Conservation (phyloP, 371 early-diverging fungal genomes). For the Blyttiomyces sp. region DNA sequence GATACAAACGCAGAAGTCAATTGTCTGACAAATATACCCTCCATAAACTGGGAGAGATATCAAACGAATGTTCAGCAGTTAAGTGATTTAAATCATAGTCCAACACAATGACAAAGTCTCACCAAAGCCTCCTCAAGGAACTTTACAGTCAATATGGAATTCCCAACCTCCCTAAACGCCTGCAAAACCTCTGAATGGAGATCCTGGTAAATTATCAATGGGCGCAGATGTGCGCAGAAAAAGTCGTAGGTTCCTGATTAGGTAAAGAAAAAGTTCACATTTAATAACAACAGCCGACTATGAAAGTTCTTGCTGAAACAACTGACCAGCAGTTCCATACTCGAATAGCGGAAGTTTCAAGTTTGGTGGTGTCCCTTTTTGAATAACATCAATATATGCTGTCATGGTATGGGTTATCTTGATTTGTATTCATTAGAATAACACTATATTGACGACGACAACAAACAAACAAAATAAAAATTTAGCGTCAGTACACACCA, state of each 20-base stretch:
- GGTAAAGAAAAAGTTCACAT: background rate
- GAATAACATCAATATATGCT: constrained; percentile 36
- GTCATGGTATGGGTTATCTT: constrained; percentile 34
- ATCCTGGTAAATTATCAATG: constrained; percentile 34
- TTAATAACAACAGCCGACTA: background rate
- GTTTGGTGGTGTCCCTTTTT: constrained; percentile 38
- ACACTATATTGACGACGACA: too few relatives aligned
- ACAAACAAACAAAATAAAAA: too few relatives aligned
- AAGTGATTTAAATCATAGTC: background rate
- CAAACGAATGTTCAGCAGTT: background rate
- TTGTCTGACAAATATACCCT: background rate
- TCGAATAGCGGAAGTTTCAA: constrained; percentile 43
- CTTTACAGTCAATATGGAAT: constrained; percentile 28
- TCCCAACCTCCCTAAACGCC: constrained; percentile 47
- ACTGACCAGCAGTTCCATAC: constrained; percentile 28
- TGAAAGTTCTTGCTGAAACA: too few relatives aligned
- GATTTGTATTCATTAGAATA: too few relatives aligned
- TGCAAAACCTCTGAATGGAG: constrained; percentile 43
- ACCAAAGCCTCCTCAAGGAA: constrained; percentile 37
- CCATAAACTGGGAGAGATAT: background rate
- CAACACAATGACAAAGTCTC: constrained; percentile 4
- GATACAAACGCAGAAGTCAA: background rate
- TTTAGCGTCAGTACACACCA: too few relatives aligned
- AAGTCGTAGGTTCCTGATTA: constrained; percentile 25
- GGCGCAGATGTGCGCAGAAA: constrained; percentile 25